Conservation (phyloP, 2,329 filamentous ascomycete genomes). For the Nigrospora osmanthi region DNA sequence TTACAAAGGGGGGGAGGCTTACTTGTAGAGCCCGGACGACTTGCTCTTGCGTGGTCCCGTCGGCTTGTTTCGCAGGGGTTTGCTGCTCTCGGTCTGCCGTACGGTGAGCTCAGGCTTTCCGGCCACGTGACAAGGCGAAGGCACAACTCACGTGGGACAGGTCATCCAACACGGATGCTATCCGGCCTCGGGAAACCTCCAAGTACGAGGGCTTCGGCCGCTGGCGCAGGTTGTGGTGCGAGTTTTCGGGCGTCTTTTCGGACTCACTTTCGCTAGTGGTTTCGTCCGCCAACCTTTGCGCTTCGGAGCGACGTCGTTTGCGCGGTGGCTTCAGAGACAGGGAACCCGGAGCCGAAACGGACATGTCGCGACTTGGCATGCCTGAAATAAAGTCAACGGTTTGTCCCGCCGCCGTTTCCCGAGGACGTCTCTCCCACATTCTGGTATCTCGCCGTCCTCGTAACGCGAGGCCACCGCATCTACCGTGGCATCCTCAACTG, state of each 20-base stretch:
- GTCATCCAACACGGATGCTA: background rate
- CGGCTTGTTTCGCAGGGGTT: background rate
- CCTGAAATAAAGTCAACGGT: background rate
- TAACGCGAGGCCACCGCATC: background rate
- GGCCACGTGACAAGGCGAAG: too few relatives aligned
- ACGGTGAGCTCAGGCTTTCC: background rate
- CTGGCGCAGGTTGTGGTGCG: background rate
- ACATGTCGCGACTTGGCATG: background rate
- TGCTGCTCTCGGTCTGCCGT: background rate
- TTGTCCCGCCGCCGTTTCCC: background rate
- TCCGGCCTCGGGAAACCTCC: background rate
- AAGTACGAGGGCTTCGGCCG: background rate
- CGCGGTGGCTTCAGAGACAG: background rate
- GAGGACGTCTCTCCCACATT: background rate
- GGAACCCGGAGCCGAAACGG: background rate
- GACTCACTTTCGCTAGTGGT: background rate
- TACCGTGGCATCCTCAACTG: constrained; percentile 1
- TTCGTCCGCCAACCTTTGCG: background rate
- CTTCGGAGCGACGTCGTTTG: too few relatives aligned
- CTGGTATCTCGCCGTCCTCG: background rate
- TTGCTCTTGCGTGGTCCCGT: background rate
- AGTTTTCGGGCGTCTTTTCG: background rate
- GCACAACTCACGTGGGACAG: background rate
- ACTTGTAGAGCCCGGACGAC: background rate
- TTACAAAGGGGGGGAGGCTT: background rate